A percentile compares a stretch with the other conserved stretches of the same genome.
phyloP scores from a whole-genome alignment of 805 yeast species.

The Lipomyces oligophaga region DNA sequence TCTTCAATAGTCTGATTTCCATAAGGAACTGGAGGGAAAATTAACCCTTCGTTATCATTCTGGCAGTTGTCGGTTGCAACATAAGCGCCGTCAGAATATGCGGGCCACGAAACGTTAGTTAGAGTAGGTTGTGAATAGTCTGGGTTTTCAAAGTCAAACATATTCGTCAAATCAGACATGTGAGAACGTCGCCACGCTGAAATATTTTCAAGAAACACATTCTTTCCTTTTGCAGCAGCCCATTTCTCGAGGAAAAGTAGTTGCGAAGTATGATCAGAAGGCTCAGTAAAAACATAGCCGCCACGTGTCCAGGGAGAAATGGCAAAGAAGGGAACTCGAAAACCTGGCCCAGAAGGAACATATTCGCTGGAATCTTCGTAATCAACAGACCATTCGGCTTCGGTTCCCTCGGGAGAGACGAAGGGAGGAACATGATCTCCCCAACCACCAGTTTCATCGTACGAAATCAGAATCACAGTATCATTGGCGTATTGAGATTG shows the following conservation, averaged over 20 bases:
- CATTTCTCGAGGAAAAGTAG: constrained; percentile 31
- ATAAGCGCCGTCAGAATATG: constrained; percentile 6
- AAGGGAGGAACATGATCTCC: constrained; percentile 33
- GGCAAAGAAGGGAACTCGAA: constrained; percentile 29
- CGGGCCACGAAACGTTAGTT: constrained; percentile 19
- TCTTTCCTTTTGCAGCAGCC: constrained; percentile 26
- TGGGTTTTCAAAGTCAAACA: constrained; percentile 30
- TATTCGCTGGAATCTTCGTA: constrained; percentile 13
- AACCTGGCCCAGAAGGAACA: constrained; percentile 32
- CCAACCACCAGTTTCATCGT: constrained; percentile 34
- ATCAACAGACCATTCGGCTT: constrained; percentile 32
- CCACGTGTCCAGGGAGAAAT: constrained; percentile 34
- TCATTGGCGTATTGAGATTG: constrained; percentile 28
- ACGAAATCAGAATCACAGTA: constrained; percentile 30
- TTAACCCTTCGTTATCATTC: constrained; percentile 6
- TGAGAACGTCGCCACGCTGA: constrained; percentile 31
- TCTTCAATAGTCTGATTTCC: constrained; percentile 26
- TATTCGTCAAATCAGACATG: constrained; percentile 29
- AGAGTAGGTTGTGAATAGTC: constrained; percentile 6
- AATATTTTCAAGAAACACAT: constrained; percentile 19
- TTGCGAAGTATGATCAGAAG: constrained; percentile 33
- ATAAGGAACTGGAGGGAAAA: constrained; percentile 30
- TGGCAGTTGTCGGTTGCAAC: constrained; percentile 13
- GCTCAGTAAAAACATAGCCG: constrained; percentile 31
- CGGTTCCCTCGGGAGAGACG: constrained; percentile 31